Evolutionary conservation across 106 monocot species (phyloP).

Genomic region (Dactylorhiza incarnata): DNA sequence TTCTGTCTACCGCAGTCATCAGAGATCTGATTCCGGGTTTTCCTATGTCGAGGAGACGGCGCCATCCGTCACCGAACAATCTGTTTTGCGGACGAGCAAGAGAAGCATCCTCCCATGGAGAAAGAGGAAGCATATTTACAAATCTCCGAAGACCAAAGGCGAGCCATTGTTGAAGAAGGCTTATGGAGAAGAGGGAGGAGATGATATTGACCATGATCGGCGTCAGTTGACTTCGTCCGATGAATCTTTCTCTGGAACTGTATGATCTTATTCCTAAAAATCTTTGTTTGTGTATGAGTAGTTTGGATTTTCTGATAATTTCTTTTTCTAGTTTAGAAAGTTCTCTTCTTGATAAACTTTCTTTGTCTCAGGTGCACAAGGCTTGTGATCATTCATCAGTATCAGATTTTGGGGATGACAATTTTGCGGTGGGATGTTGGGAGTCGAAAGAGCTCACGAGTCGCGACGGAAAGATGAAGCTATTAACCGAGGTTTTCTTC

Average conservation of each 20-base stretch:
- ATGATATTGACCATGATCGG: slow-evolving; percentile 81
- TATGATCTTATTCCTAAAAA: slow-evolving; percentile 11
- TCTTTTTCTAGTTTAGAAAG: neutral
- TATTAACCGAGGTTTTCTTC: slow-evolving; percentile 61
- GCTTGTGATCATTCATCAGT: slow-evolving; percentile 19
- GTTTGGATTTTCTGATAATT: neutral
- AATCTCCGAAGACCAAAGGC: slow-evolving; percentile 35
- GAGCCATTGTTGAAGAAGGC: slow-evolving; percentile 72
- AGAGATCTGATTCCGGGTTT: slow-evolving; percentile 30
- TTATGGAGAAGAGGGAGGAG: slow-evolving; percentile 67
- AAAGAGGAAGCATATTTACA: slow-evolving; percentile 27
- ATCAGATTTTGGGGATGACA: slow-evolving; percentile 70
- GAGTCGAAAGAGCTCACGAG: slow-evolving; percentile 49
- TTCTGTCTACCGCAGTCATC: slow-evolving; percentile 42
- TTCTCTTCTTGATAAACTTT: neutral
- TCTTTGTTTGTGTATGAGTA: neutral
- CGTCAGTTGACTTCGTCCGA: slow-evolving; percentile 68
- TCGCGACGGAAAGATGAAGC: slow-evolving; percentile 65
- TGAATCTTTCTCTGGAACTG: slow-evolving; percentile 41
- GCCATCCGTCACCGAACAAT: slow-evolving; percentile 20
- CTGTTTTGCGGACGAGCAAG: slow-evolving; percentile 20
- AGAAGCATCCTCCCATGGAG: slow-evolving; percentile 66
- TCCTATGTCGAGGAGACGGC: slow-evolving; percentile 18
- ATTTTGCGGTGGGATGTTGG: slow-evolving; percentile 69
- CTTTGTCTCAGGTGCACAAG: slow-evolving; percentile 31